Conservation (phyloP, 208 protist genomes). For the Plasmodiophora brassicae region DNA sequence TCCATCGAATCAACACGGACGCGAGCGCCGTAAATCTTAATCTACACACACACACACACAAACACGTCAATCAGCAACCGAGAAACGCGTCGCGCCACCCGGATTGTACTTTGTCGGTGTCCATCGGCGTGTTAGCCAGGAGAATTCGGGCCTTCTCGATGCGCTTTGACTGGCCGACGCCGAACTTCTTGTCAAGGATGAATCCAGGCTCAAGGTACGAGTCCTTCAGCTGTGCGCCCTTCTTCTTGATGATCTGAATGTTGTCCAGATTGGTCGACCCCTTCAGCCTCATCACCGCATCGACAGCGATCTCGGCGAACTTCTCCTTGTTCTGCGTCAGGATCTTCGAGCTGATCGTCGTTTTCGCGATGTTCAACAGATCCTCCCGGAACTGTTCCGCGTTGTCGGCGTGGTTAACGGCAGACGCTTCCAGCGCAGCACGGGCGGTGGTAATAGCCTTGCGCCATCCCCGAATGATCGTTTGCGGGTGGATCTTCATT, state of each 20-base stretch:
- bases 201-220: constrained; percentile 95
- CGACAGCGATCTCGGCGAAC: constrained; percentile 96
- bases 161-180: constrained; percentile 90
- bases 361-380: constrained; percentile 95
- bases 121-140: constrained; percentile 99
- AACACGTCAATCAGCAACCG: background rate
- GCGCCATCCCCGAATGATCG: constrained; percentile 72
- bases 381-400: constrained; percentile 84
- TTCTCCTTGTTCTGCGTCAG: constrained; percentile 90
- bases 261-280: constrained; percentile 84
- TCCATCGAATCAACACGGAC: constrained; percentile 81
- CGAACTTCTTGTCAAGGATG: constrained; percentile 97
- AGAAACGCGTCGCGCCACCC: no score
- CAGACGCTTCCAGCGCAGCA: constrained; percentile 54
- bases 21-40: constrained; percentile 67
- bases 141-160: constrained; percentile 97
- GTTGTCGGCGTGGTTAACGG: constrained; percentile 58
- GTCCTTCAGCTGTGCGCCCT: constrained; percentile 86
- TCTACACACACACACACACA: constrained; percentile 46
- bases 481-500: constrained; percentile 97
- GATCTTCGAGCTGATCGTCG: constrained; percentile 98
- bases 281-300: constrained; percentile 90
- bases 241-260: constrained; percentile 99
- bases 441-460: constrained; percentile 72
- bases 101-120: constrained; percentile 99